Base-by-base conservation (phyloP, 2,329 filamentous ascomycete species). In the Penicillium sp. region DNA sequence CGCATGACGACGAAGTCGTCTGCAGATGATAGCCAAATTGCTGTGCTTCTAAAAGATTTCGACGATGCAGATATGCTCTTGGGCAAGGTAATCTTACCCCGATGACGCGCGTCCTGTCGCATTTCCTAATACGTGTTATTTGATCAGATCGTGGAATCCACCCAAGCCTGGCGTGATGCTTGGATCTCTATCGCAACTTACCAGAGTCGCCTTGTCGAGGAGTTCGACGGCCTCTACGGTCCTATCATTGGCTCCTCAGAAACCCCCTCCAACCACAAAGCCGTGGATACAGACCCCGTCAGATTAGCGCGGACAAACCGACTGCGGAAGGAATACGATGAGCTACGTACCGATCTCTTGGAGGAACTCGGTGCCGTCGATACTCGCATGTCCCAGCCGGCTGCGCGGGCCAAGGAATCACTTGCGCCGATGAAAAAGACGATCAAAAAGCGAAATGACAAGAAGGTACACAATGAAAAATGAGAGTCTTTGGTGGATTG, bases 361-460 rank as follows among this genome's bases (percentile, higher is more conserved):
- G 84, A 86, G 56, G 90, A 94, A 67, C 79, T 94, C 54, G 79
- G 76, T 54, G 80, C 84, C 63, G 88, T 95, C 60, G 88, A 93
- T 60, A 75, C 78, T 10, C 83, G 84, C 61, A 82, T 94, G 59
- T 82, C 92, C 50, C 80, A 80, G 55, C 89, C 90, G 0, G 87
- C 87, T 4, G 83, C 82, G 54, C 82, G 87, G 50, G 88, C 88
- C 8, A 87, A 85, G 65, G 84, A 87, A 50, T 83, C 77, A 51
- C 79, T 93, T 56, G 83, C 86, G 60, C 86, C 88, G 2, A 80
- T 94, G 69, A 86, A 88, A 66, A 94, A 91, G 75, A 87, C 86
- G 1, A 90, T 95, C 67, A 94, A 93, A 75, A 91, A 90, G 72
- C 80, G 91, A 45, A 89, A 94, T 68, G 89, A 92, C 65, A 89